Evolutionary conservation across 2,329 filamentous ascomycete genomes (phyloP), one percentile per base, ranked within the genome.

Genomic region (Aspergillus latus): DNA sequence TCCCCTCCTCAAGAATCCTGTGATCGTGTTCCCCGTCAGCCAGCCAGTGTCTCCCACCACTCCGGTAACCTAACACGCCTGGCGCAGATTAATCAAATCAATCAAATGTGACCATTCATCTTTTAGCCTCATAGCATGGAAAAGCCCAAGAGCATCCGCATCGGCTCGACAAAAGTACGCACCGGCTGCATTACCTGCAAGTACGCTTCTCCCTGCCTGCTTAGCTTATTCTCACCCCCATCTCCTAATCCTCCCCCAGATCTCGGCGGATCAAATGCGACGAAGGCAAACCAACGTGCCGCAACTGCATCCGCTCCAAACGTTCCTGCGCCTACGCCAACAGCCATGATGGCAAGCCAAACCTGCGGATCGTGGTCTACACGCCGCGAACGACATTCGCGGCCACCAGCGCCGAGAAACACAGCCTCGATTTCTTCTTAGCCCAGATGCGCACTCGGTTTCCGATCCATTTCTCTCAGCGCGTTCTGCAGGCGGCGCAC

Each of bases 261-360:
- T 7, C 43, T 15, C 58, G 58, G 28, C 51, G 51, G 3, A 16
- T 59, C 13, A 57, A 59, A 50, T 59, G 58, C 48, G 58, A 59
- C 39, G 55, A 59, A 46, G 26, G 30, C 26, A 49, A 46, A 29
- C 55, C 58, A 4, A n/a, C 4, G 11, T 59, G 58, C n/a, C 55
- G 40, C 10, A 56, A 56, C 30, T 58, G 58, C 42, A 36, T 8
- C 5, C 56, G 47, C 29, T 51, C 56, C 16, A 51, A 58, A 10
- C 51, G 56, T 9, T 3, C 8, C 2, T 58, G 56, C 30, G 43
- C 26, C 29, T 53, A 47, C 36, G 34, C 34, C 21, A 21, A 39
- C 29, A 36, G 7, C 13, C 21, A 37, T 10, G 36, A 53, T 11
- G n/a, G 13, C n/a, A 21, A 26, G 5, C 32, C 49, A 8, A 47